phyloP scores from a whole-genome alignment of 1,284 basidiomycete species.

The Hypsizygus ulmarius region DNA sequence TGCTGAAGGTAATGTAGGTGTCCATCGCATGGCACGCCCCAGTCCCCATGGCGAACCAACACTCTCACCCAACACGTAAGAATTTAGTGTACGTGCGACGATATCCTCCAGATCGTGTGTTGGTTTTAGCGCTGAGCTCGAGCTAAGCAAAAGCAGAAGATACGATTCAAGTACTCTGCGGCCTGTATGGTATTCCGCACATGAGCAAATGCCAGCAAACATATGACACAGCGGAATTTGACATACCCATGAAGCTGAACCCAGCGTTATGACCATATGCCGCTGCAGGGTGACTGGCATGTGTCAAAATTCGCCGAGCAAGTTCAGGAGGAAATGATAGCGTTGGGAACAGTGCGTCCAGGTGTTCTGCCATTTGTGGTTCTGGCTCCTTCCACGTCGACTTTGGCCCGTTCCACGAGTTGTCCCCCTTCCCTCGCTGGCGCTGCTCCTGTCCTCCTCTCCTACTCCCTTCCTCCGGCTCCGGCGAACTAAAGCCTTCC shows the following conservation, averaged over 20 bases:
- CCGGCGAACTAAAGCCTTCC: constrained; percentile 13
- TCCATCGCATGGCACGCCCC: constrained; percentile 67
- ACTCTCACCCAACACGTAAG: constrained; percentile 66
- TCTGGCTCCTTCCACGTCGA: constrained; percentile 16
- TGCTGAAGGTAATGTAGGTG: constrained; percentile 44
- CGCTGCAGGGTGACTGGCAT: constrained; percentile 66
- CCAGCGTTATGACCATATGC: constrained; percentile 66
- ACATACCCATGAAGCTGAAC: constrained; percentile 65
- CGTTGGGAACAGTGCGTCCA: constrained; percentile 61
- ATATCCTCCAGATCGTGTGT: constrained; percentile 57
- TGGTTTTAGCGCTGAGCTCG: constrained; percentile 45
- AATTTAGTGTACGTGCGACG: constrained; percentile 54
- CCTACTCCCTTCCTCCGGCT: background rate
- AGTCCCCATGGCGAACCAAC: constrained; percentile 72
- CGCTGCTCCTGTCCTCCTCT: background rate
- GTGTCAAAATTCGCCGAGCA: constrained; percentile 70
- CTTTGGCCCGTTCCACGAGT: constrained; percentile 18
- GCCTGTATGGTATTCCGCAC: constrained; percentile 40
- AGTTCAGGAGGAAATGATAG: constrained; percentile 68
- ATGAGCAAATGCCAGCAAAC: constrained; percentile 6
- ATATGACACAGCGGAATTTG: background rate
- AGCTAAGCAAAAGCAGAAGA: constrained; percentile 67
- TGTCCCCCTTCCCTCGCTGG: constrained; percentile 11
- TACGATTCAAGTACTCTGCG: constrained; percentile 73
- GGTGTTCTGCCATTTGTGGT: constrained; percentile 45